Conservation (phyloP, 148 eudicot species). For the Vaccinium darrowii region DNA sequence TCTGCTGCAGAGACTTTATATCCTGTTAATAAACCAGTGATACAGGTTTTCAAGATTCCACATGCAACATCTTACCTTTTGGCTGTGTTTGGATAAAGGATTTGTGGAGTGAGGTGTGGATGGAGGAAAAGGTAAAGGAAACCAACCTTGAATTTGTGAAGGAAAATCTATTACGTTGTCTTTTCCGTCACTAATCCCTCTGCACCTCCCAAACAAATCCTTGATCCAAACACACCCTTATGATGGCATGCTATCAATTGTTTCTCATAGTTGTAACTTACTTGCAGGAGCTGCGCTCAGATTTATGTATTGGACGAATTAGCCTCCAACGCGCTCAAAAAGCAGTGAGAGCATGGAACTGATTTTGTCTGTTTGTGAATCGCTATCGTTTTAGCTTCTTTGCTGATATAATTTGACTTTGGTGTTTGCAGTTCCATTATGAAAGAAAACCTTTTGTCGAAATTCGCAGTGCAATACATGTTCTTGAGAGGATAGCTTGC, state of each 20-base stretch:
- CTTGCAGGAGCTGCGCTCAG: slow-evolving; percentile 55
- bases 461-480: slow-evolving; percentile 68
- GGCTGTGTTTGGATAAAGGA: neutral
- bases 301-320: slow-evolving; percentile 67
- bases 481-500: slow-evolving; percentile 87
- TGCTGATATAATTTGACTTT: neutral
- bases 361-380: slow-evolving; percentile 1
- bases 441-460: slow-evolving; percentile 68
- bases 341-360: slow-evolving; percentile 41
- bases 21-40: slow-evolving; percentile 62
- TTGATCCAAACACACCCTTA: neutral
- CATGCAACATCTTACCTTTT: neutral
- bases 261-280: slow-evolving; percentile 19
- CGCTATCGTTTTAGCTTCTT: slow-evolving; percentile 13
- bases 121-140: neutral
- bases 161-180: neutral
- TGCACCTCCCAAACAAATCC: neutral
- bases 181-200: neutral
- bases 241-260: slow-evolving; percentile 7
- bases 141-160: neutral
- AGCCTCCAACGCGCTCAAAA: slow-evolving; percentile 41
- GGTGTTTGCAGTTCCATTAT: slow-evolving; percentile 31
- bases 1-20: slow-evolving; percentile 44
- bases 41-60: slow-evolving; percentile 45
- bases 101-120: neutral